Conservation (phyloP, 176 grass and related monocot genomes). For the Puccinellia tenuiflora region DNA sequence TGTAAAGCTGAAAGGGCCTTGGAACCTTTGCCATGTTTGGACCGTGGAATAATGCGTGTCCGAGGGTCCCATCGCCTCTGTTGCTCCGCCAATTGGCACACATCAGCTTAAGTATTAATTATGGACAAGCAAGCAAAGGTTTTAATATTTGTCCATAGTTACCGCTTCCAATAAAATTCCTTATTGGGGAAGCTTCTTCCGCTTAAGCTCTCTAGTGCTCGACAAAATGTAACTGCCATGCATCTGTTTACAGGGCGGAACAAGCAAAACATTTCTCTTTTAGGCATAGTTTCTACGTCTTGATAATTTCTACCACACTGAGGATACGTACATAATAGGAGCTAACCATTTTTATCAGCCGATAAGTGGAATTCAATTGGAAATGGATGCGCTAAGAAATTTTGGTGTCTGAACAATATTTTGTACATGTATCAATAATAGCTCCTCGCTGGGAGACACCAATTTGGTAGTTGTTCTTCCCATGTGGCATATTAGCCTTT, state of each 20-base stretch:
- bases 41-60: not conserved
- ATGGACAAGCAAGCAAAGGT: not conserved
- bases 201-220: not conserved
- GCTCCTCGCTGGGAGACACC: not conserved
- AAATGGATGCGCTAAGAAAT: not conserved
- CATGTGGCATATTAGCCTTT: not conserved
- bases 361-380: not conserved
- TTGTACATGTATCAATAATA: not conserved
- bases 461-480: not conserved
- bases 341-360: not conserved
- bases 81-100: not conserved
- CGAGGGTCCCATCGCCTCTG: not conserved
- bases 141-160: not conserved
- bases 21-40: constrained; percentile 20
- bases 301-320: not conserved
- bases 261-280: not conserved
- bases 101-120: not conserved
- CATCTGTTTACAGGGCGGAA: not conserved
- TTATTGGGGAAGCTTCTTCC: not conserved
- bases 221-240: not conserved
- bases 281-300: not conserved
- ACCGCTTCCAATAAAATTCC: not conserved
- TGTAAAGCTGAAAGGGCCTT: not conserved
- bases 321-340: not conserved
- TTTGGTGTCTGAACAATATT: not conserved